A percentile compares a stretch with the other conserved stretches of the same genome.
These are phyloP conservation scores for Davidsoniella eucalypti DNA, from an alignment of 2,329 filamentous ascomycete genomes.

Conservation along the genomic window DNA sequence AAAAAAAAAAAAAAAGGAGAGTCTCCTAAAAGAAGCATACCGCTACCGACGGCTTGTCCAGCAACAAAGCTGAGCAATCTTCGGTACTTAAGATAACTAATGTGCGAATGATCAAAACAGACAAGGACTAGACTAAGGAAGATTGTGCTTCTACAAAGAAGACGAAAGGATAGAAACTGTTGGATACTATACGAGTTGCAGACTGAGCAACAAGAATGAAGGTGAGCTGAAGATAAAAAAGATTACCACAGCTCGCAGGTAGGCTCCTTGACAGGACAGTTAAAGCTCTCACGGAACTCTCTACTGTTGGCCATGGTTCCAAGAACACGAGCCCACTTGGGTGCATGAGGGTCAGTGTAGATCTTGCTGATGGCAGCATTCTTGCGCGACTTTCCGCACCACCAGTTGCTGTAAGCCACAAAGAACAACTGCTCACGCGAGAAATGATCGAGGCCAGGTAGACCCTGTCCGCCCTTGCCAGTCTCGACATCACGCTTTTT, in stretches of 20 bases:
- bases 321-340: constrained; percentile 41
- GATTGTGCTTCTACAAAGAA: too few species aligned
- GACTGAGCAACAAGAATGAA: too few species aligned
- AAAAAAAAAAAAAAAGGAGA: too few species aligned
- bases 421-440: constrained; percentile 56
- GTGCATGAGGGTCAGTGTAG: constrained; percentile 49
- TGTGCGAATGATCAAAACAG: too few species aligned
- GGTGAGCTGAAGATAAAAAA: constrained; percentile 18
- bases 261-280: constrained; percentile 47
- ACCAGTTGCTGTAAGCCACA: constrained; percentile 45
- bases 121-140: too few species aligned
- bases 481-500: constrained; percentile 33
- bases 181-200: too few species aligned
- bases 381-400: constrained; percentile 48
- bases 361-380: constrained; percentile 40
- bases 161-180: too few species aligned
- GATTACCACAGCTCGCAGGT: constrained; percentile 62
- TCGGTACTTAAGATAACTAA: too few species aligned
- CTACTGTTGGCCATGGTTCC: constrained; percentile 51
- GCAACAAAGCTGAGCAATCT: too few species aligned
- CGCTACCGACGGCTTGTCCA: too few species aligned
- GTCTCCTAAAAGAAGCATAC: too few species aligned
- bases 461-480: constrained; percentile 29
- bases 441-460: constrained; percentile 46
- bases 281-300: constrained; percentile 51